phyloP scores from a whole-genome alignment of 257 asterid species.

The Solanum verrucosum region DNA sequence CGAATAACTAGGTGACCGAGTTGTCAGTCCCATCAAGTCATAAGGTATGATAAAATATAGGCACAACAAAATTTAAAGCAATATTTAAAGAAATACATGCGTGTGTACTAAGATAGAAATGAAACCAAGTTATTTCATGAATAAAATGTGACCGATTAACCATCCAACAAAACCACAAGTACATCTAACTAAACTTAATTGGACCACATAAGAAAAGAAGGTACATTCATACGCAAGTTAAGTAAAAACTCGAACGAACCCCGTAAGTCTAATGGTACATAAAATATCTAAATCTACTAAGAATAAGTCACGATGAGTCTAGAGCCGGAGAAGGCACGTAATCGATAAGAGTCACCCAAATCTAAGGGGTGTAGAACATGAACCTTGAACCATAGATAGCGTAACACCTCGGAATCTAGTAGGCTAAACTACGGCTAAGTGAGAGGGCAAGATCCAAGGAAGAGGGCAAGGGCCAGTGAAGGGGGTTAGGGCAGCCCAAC shows the following conservation, averaged over 20 bases:
- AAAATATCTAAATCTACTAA: too few relatives aligned
- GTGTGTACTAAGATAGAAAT: neutral
- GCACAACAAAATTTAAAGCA: too few relatives aligned
- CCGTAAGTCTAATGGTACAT: neutral
- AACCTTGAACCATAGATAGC: neutral
- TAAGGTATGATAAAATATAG: neutral
- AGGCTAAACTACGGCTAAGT: too few relatives aligned
- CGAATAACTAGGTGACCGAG: too few relatives aligned
- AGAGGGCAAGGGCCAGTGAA: too few relatives aligned
- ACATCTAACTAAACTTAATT: too few relatives aligned
- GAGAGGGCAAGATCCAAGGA: too few relatives aligned
- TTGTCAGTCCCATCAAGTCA: neutral
- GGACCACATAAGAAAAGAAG: neutral
- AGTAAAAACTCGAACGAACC: neutral
- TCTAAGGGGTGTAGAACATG: neutral
- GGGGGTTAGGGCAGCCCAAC: too few relatives aligned
- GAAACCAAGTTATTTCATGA: neutral
- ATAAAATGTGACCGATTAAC: neutral
- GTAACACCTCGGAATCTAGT: too few relatives aligned
- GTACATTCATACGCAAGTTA: too few relatives aligned
- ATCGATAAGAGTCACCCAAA: neutral
- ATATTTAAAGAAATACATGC: neutral
- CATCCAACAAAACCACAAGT: neutral
- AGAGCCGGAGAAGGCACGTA: neutral
- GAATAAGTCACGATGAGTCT: neutral